These are phyloP conservation scores for Amanita polypyramis DNA, from an alignment of 768 basidiomycete genomes.

Conservation along the genomic window DNA sequence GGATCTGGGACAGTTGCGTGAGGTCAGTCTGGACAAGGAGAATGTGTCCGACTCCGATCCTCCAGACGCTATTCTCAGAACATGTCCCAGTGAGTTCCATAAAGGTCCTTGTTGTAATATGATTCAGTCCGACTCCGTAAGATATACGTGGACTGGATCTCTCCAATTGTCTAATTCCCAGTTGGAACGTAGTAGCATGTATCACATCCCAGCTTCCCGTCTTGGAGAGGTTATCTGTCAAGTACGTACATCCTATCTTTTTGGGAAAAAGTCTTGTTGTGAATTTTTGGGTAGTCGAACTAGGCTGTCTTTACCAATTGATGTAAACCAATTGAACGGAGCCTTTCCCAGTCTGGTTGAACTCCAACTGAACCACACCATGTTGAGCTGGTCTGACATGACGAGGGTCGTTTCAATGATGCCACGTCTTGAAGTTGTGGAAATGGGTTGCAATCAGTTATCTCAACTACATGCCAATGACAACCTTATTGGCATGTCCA, in stretches of 20 bases:
- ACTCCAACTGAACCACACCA: slow-evolving; percentile 65
- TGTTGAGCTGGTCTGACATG: slow-evolving; percentile 65
- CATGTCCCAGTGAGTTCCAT: slow-evolving; percentile 56
- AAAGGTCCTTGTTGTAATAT: slow-evolving; percentile 5
- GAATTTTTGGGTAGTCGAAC: slow-evolving; percentile 42
- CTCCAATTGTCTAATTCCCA: slow-evolving; percentile 60
- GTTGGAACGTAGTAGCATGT: slow-evolving; percentile 57
- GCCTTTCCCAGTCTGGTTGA: slow-evolving; percentile 49
- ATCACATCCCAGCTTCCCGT: slow-evolving; percentile 53
- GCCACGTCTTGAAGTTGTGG: slow-evolving; percentile 43
- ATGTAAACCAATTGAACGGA: slow-evolving; percentile 18
- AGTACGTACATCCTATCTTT: slow-evolving; percentile 39
- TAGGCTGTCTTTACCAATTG: slow-evolving; percentile 38
- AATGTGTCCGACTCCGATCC: slow-evolving; percentile 41
- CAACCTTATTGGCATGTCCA: slow-evolving; percentile 11
- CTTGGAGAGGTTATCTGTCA: slow-evolving; percentile 62
- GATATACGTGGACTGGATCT: slow-evolving; percentile 76
- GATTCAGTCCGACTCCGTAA: slow-evolving; percentile 19
- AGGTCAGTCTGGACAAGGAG: slow-evolving; percentile 72
- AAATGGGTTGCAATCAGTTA: slow-evolving; percentile 66
- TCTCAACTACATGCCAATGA: slow-evolving; percentile 9
- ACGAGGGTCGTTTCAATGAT: slow-evolving; percentile 36
- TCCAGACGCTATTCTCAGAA: slow-evolving; percentile 38
- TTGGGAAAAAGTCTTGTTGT: slow-evolving; percentile 10
- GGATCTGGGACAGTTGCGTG: slow-evolving; percentile 54